Percentiles rank a stretch among this genome's conserved stretches.
These are phyloP conservation scores for Citrus hindsii DNA, from an alignment of 345 rosid species.

Conservation along the genomic window DNA sequence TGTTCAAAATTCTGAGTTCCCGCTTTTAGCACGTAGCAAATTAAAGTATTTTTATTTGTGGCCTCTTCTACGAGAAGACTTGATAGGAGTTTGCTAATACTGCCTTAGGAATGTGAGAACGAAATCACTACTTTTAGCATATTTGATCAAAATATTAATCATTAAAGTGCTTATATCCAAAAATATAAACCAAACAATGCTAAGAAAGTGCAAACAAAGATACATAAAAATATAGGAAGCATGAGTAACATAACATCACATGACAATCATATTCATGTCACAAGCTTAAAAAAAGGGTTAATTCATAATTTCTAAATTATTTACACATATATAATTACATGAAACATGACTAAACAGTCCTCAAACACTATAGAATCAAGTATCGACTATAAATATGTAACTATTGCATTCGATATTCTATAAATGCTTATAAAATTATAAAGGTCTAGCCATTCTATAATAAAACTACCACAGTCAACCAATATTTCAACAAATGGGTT, in stretches of 20 bases:
- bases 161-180: background rate
- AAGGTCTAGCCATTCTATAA: too few relatives aligned
- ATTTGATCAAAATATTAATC: background rate
- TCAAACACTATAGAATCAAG: background rate
- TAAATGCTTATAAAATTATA: too few relatives aligned
- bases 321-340: background rate
- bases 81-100: background rate
- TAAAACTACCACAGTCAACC: too few relatives aligned
- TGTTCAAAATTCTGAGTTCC: background rate
- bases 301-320: background rate
- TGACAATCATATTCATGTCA: background rate
- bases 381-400: background rate
- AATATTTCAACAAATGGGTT: too few relatives aligned
- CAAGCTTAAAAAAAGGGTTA: background rate
- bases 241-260: background rate
- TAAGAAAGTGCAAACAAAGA: background rate
- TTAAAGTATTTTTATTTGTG: background rate
- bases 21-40: background rate
- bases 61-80: background rate
- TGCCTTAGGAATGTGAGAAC: background rate
- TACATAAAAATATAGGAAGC: background rate
- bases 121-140: background rate
- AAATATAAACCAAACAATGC: background rate
- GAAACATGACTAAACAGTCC: background rate
- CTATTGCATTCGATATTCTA: too few relatives aligned